A percentile compares a stretch with the other conserved stretches of the same genome.
phyloP scores from a whole-genome alignment of 257 asterid genomes.

The Ballota nigra region DNA sequence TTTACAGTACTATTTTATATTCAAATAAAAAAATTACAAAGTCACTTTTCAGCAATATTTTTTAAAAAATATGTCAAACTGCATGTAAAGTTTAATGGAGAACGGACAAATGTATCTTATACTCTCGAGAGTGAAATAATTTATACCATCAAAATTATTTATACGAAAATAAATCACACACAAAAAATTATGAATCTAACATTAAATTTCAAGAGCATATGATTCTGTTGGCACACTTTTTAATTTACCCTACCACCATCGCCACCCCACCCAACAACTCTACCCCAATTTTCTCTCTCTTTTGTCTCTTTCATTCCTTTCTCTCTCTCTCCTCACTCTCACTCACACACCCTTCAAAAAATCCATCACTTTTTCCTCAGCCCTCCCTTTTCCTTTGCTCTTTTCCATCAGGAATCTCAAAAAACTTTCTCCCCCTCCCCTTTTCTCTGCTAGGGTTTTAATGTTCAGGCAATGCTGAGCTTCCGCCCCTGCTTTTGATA shows the following conservation, averaged over 20 bases:
- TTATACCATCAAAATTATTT: too few species aligned
- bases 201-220: background rate
- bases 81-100: too few species aligned
- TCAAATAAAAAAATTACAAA: too few species aligned
- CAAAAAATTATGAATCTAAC: too few species aligned
- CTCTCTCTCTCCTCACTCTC: slow-evolving; percentile 22
- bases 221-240: slow-evolving; percentile 27
- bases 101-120: too few species aligned
- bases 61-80: too few species aligned
- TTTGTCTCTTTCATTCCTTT: slow-evolving; percentile 29
- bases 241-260: slow-evolving; percentile 22
- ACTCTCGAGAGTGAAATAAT: too few species aligned
- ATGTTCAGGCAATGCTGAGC: slow-evolving; percentile 36
- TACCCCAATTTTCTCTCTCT: slow-evolving; percentile 17
- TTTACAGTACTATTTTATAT: too few species aligned
- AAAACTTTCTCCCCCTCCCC: slow-evolving; percentile 29
- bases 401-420: slow-evolving; percentile 44
- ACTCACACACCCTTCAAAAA: slow-evolving; percentile 31
- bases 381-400: slow-evolving; percentile 32
- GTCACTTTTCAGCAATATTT: too few species aligned
- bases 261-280: slow-evolving; percentile 17
- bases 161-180: background rate
- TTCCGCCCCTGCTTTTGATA: slow-evolving; percentile 28
- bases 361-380: slow-evolving; percentile 39
- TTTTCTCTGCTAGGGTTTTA: slow-evolving; percentile 39